Conservation (phyloP, 805 yeast species). For the Candida silvicultrix region DNA sequence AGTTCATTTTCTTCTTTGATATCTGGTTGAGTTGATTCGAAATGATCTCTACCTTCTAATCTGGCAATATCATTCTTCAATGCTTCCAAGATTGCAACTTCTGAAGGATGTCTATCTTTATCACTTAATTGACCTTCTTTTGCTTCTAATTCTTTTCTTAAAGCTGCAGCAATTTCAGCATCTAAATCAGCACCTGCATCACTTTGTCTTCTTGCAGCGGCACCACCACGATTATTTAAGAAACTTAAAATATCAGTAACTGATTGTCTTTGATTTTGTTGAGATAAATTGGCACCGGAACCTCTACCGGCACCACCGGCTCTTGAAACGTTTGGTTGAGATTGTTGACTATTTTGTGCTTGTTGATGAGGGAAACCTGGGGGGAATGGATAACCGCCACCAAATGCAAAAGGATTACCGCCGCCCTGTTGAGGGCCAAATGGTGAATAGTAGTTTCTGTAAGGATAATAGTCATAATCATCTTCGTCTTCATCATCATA, state of each 20-base stretch:
- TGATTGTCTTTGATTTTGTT: not conserved
- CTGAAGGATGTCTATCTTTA: not conserved
- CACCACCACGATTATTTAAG: not conserved
- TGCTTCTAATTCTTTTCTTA: not conserved
- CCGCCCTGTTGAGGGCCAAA: not conserved
- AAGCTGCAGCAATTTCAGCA: constrained; percentile 1
- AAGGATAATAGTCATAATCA: constrained; percentile 11
- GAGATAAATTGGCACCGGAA: not conserved
- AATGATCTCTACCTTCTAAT: not conserved
- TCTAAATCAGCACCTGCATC: constrained; percentile 1
- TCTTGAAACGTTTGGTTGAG: not conserved
- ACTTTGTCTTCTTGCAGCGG: not conserved
- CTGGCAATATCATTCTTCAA: not conserved
- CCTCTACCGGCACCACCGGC: not conserved
- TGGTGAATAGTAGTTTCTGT: constrained; percentile 11
- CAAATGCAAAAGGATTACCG: not conserved
- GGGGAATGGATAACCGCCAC: constrained; percentile 4
- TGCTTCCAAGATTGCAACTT: not conserved
- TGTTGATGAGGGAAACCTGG: constrained; percentile 1
- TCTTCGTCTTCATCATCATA: constrained; percentile 15
- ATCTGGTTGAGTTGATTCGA: not conserved
- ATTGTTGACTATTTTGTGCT: not conserved
- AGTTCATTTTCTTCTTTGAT: not conserved
- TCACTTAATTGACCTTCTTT: not conserved
- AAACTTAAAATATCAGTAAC: not conserved